These are phyloP conservation scores for Breynia disticha DNA, from an alignment of 441 rosid genomes.

Conservation along the genomic window DNA sequence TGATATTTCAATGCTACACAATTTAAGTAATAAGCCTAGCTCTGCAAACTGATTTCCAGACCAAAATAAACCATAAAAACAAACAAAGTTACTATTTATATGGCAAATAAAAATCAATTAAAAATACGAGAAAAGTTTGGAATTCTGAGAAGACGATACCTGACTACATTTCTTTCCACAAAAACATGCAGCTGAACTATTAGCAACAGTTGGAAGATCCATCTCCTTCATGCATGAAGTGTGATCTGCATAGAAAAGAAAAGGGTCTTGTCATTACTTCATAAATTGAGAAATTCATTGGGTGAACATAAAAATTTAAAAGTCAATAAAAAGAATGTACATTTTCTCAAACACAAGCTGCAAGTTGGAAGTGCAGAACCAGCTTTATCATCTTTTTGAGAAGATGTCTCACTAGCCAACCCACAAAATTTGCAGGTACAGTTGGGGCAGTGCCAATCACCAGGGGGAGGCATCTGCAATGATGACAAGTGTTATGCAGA, in stretches of 20 bases:
- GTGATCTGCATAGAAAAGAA: constrained; percentile 48
- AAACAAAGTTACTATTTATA: too few relatives aligned
- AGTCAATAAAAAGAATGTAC: constrained; percentile 30
- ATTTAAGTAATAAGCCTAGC: too few relatives aligned
- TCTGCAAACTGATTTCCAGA: too few relatives aligned
- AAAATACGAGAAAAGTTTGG: too few relatives aligned
- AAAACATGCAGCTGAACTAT: constrained; percentile 32
- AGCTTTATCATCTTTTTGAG: constrained; percentile 22
- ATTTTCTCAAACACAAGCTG: constrained; percentile 73
- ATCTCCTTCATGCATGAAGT: constrained; percentile 43
- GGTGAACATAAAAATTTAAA: constrained; percentile 11
- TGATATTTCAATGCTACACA: too few relatives aligned
- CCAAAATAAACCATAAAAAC: too few relatives aligned
- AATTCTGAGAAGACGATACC: constrained; percentile 31
- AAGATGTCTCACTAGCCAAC: constrained; percentile 30
- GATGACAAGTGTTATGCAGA: constrained; percentile 10
- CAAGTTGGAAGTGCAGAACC: constrained; percentile 40
- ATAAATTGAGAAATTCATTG: constrained; percentile 4
- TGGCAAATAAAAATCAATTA: too few relatives aligned
- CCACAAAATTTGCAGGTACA: constrained; percentile 90
- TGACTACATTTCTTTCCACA: constrained; percentile 72
- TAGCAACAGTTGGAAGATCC: constrained; percentile 32
- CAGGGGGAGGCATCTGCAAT: constrained; percentile 74
- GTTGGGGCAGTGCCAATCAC: constrained; percentile 94
- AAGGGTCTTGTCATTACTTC: constrained; percentile 6